Base-by-base conservation (phyloP, 2,329 filamentous ascomycete species). In the Botryotinia calthae region DNA sequence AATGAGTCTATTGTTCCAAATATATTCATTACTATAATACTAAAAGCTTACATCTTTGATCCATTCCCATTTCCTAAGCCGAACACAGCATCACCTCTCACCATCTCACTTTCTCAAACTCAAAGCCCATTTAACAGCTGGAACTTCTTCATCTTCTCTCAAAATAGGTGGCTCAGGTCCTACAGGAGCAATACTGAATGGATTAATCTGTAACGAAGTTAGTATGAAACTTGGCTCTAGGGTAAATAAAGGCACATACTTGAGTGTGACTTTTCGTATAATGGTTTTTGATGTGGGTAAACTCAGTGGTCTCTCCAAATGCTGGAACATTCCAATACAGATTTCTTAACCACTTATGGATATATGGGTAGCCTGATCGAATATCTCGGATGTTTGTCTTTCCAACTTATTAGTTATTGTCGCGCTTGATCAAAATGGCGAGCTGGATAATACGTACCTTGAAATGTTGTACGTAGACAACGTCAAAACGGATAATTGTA, bases 121-220 rank as follows among this genome's bases (percentile, higher is more conserved):
- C 69, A 80, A 73, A 44, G 79, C 79, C 73, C 73, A 80, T 56
- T 74, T 76, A 16, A 81, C 90, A 59, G 89, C 90, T 12, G 85
- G 76, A 9, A 97, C 93, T 84, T 97, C 95, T 78, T 96, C 89
- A 59, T 91, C 91, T 78, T 92, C 84, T 7, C 87, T 88, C 82
- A 98, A 79, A 75, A 99, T 91, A 83, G 97, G 87, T 56, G 95
- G 95, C 79, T 94, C 78, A 8, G 96, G 95, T 0, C 95, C 95
- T 25, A 97, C 80, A 1, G 95, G 95, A 37, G 94, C 95, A 80
- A 99, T 97, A 56, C 86, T 84, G 67, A 85, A 82, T 25, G 89
- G 90, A 82, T 92, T 92, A 80, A 92, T 91, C 83, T 91, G 87
- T 25, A 14, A 34, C 90, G 87, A 76, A 86, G 70, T 75, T 59